Percentiles rank a stretch among this genome's conserved stretches.
phyloP scores from a whole-genome alignment of 805 yeast genomes.

The Teunomyces atbi region DNA sequence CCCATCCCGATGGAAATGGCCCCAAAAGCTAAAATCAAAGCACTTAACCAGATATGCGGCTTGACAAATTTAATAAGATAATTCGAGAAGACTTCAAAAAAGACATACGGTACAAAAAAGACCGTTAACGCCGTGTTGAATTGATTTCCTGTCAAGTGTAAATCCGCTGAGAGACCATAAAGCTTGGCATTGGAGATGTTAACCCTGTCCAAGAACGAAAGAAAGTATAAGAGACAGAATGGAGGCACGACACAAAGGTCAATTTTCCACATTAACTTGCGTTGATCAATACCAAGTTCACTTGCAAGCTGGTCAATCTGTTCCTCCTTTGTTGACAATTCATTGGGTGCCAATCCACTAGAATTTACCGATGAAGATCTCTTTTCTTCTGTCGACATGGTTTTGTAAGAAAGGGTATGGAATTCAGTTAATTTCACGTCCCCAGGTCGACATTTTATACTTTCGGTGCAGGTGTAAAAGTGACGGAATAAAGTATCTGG shows the following conservation, averaged over 20 bases:
- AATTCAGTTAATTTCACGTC: background rate
- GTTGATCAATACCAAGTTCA: conserved; percentile 49
- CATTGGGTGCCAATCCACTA: background rate
- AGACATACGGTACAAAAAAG: conserved; percentile 68
- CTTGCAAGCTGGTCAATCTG: conserved; percentile 23
- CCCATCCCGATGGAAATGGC: conserved; percentile 66
- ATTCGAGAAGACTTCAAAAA: conserved; percentile 65
- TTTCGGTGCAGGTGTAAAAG: background rate
- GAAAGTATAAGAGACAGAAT: conserved; percentile 70
- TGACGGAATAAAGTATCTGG: background rate
- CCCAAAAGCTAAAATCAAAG: conserved; percentile 63
- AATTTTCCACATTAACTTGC: conserved; percentile 57
- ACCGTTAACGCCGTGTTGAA: conserved; percentile 65
- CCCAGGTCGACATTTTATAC: background rate
- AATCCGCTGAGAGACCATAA: conserved; percentile 60
- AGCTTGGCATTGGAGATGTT: conserved; percentile 79
- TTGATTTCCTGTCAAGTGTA: conserved; percentile 55
- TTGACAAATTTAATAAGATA: conserved; percentile 54
- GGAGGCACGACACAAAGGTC: conserved; percentile 73
- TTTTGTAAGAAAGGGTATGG: background rate
- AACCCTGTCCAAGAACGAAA: conserved; percentile 78
- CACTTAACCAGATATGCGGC: conserved; percentile 65
- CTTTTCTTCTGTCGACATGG: background rate
- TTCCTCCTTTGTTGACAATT: conserved; percentile 4
- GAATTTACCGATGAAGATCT: background rate